These are phyloP conservation scores for Dryas drummondii DNA, from an alignment of 306 rosid genomes.

Conservation along the genomic window DNA sequence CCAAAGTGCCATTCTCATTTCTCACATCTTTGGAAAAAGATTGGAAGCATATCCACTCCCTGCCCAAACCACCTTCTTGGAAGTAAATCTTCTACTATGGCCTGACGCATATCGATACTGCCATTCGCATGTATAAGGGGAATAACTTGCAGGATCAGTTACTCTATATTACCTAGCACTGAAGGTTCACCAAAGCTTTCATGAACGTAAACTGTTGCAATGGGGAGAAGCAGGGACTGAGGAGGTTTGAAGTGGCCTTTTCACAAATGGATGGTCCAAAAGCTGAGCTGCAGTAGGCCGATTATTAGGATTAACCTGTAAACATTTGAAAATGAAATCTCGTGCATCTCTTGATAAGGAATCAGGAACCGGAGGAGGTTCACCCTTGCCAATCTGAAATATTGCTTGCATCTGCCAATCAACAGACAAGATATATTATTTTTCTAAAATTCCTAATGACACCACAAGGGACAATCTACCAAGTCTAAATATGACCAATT, in stretches of 20 bases:
- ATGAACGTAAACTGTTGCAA: not conserved
- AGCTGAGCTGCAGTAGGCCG: slow-evolving; percentile 76
- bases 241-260: slow-evolving; percentile 46
- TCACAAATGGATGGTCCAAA: slow-evolving; percentile 67
- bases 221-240: slow-evolving; percentile 68
- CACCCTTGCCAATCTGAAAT: slow-evolving; percentile 80
- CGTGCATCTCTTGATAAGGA: slow-evolving; percentile 68
- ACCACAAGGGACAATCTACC: not conserved
- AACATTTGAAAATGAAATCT: slow-evolving; percentile 73
- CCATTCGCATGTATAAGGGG: not conserved
- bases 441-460: not conserved
- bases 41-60: not conserved
- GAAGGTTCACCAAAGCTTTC: not conserved
- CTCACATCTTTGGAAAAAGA: not conserved
- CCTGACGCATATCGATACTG: not conserved
- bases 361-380: slow-evolving; percentile 63
- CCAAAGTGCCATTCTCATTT: not conserved
- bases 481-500: not conserved
- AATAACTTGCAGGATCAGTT: not conserved
- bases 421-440: not conserved
- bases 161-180: not conserved
- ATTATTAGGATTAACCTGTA: slow-evolving; percentile 57
- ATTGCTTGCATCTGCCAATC: slow-evolving; percentile 72
- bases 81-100: not conserved
- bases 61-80: not conserved